A percentile compares a stretch with the other conserved stretches of the same genome.
Evolutionary conservation across 352 stramenopile genomes (phyloP).

Genomic region (Globisporangium megalacanthum): DNA sequence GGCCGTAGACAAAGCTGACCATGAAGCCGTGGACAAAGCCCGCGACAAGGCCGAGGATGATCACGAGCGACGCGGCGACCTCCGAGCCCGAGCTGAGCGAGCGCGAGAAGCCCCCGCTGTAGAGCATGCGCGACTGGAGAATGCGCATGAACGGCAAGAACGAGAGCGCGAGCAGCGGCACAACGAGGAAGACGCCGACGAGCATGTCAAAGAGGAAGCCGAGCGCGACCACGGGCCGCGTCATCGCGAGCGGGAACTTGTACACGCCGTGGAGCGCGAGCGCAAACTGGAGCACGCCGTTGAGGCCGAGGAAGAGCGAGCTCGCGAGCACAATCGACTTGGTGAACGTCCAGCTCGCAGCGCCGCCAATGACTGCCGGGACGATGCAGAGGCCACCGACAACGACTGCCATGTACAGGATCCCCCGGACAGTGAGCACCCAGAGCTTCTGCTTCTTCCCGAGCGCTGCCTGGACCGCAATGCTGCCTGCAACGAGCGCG

Average conservation of each 20-base stretch:
- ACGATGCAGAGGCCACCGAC: constrained; percentile 51
- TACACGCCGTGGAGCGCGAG: constrained; percentile 63
- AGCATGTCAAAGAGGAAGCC: constrained; percentile 87
- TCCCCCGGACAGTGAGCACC: constrained; percentile 46
- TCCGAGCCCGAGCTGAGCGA: constrained; percentile 72
- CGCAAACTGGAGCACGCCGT: constrained; percentile 64
- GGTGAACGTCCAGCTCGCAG: constrained; percentile 48
- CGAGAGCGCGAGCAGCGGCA: constrained; percentile 68
- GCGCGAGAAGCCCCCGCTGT: constrained; percentile 81
- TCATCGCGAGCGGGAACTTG: constrained; percentile 59
- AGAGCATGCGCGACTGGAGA: constrained; percentile 83
- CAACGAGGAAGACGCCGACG: constrained; percentile 69
- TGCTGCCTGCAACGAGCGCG: constrained; percentile 49
- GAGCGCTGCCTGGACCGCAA: constrained; percentile 36
- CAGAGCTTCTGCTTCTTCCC: constrained; percentile 57
- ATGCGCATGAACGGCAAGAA: constrained; percentile 84
- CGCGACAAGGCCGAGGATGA: constrained; percentile 66
- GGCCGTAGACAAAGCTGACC: constrained; percentile 53
- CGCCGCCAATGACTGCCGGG: constrained; percentile 48
- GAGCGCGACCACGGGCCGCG: constrained; percentile 59
- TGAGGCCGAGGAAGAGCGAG: constrained; percentile 64
- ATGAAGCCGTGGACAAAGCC: constrained; percentile 80
- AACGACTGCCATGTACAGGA: constrained; percentile 70
- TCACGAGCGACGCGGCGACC: constrained; percentile 74
- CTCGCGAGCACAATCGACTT: constrained; percentile 69